Percentiles rank a stretch among this genome's conserved stretches.
phyloP scores from a whole-genome alignment of 192 early-diverging fungal genomes.

The Linnemannia elongata region DNA sequence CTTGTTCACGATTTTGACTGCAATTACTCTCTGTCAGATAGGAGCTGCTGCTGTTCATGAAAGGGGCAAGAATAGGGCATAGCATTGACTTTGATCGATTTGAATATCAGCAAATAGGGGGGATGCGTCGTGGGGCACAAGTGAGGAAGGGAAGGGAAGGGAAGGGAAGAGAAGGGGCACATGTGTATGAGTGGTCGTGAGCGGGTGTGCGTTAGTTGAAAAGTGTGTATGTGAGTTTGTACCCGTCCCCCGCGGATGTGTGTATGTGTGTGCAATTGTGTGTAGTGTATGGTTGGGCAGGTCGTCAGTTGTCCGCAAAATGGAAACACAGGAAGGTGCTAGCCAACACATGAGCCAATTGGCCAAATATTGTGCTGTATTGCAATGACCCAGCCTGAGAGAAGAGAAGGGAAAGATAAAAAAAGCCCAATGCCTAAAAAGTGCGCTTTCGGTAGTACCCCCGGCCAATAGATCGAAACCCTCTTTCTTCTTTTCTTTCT shows the following conservation, averaged over 20 bases:
- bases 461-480: neutral
- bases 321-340: conserved; percentile 7
- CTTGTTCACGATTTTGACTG: neutral
- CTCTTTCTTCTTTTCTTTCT: neutral
- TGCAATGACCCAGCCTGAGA: neutral
- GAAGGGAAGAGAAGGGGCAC: no score
- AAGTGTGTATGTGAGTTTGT: no score
- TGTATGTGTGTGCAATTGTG: neutral
- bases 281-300: neutral
- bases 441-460: neutral
- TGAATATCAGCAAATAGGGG: no score
- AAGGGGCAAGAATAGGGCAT: no score
- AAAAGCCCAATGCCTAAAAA: neutral
- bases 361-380: neutral
- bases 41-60: no score
- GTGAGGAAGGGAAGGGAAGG: no score
- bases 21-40: no score
- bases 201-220: no score
- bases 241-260: no score
- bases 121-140: no score
- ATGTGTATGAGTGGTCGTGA: no score
- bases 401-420: neutral
- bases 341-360: neutral
- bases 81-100: no score
- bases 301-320: neutral